Base-by-base conservation (phyloP, 2,329 filamentous ascomycete genomes). In the Exophiala lecanii-corni region DNA sequence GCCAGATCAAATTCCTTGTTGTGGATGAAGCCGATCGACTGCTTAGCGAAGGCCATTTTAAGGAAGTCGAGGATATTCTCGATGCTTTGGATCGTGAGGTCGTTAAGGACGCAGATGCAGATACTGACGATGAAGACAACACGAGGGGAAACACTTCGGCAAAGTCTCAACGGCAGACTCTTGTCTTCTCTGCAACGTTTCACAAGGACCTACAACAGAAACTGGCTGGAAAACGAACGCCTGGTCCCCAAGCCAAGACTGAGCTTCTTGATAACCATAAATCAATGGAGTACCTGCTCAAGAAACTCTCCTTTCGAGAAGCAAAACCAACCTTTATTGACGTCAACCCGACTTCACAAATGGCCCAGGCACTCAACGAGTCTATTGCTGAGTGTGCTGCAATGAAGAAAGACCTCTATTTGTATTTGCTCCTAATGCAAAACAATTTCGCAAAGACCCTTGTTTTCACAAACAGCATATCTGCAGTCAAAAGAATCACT, bases 171-270 rank as follows among this genome's bases (percentile, higher is more conserved):
- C 73, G 91, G 30, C 92, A 98, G 61, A 97, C 89, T 0, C 76
- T 98, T 0, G 88, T 98, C 15, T 98, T 98, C 64, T 97, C 92
- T 0, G 92, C 92, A 0, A 98, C 92, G 0, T 95, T 98, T 63
- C 86, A 94, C 61, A 91, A 89, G 59, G 82, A 83, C 1, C 69
- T 98, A 20, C 91, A 97, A 61, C 86, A 91, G 56, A 97, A 96
- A 63, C 75, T 98, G 9, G 81, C 86, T 1, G 85, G 87, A 18
- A 94, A 89, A 62, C 25, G 44, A 15, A 55, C 50, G 36, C 28
- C 43, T 31, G 74, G 76, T 15, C 81, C 78, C 43, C 77, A 71
- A 51, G 59, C 57, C 5, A 67, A 66, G 25, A 68, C 73, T 49
- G 77, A 84, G 53, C 65, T 89, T 20, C 75, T 86, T 67, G 79